Percentiles rank a stretch among this genome's conserved stretches.
Conservation (phyloP, 1,284 basidiomycete genomes). For the Leccinum ponderosum region DNA sequence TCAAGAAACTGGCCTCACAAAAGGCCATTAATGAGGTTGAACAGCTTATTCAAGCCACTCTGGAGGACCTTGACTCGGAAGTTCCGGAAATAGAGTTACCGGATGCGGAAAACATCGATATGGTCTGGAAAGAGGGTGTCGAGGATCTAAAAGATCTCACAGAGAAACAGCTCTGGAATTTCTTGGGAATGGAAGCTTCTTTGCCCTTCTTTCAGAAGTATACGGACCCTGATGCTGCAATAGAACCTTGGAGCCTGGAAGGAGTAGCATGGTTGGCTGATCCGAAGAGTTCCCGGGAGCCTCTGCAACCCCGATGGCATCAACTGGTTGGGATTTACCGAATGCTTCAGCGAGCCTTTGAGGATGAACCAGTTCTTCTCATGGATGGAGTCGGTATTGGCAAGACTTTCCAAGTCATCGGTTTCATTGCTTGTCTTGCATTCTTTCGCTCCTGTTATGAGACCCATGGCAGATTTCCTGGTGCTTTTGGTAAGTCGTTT, state of each 20-base stretch:
- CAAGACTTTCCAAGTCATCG: background rate
- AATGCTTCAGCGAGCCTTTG: background rate
- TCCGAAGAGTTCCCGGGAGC: background rate
- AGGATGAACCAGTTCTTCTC: background rate
- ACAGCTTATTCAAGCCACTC: background rate
- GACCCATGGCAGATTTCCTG: background rate
- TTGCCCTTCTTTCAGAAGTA: conserved; percentile 10
- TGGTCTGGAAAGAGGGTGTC: background rate
- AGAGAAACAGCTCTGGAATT: background rate
- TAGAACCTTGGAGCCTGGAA: conserved; percentile 7
- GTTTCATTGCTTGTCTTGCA: background rate
- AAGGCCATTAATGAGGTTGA: background rate
- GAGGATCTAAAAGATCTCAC: background rate
- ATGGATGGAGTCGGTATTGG: background rate
- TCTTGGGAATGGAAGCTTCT: background rate
- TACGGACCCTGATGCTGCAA: background rate
- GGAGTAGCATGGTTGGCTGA: conserved; percentile 5
- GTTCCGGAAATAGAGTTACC: background rate
- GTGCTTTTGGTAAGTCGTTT: background rate
- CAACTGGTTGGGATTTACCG: background rate
- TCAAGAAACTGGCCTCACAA: background rate
- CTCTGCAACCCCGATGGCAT: background rate
- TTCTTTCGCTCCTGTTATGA: background rate
- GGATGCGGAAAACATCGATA: background rate
- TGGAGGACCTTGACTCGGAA: background rate